Evolutionary conservation across 1,139 yeast species (phyloP), one percentile per base, ranked within the genome.

Genomic region (Blastobotrys capitulatus): DNA sequence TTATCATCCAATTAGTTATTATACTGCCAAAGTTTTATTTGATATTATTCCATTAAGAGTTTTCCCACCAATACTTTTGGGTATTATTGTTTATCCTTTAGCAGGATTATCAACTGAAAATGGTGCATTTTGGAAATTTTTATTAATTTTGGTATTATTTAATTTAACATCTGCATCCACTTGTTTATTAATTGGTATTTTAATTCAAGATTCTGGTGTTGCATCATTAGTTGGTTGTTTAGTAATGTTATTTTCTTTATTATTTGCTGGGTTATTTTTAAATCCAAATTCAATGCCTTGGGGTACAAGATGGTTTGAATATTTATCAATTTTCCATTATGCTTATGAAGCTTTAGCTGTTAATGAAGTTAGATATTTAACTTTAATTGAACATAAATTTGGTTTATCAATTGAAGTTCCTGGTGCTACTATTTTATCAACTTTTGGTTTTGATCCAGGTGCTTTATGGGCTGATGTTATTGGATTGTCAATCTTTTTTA

Each of bases 341-440:
- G 97, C 96, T 0, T 92, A 90, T 64, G 98, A 92, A 64, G 87
- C 97, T 0, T 73, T 92, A 57, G 77, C 90, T 1, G 90, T 92
- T 48, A 92, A 92, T 65, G 98, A 92, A 65, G 97, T 92, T n/a
- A 85, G 83, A 62, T 87, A 87, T 46, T 75, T 92, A 62, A 82
- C 88, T 12, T 74, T 92, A 60, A 82, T 80, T 56, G 98, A 92
- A 64, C 83, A 82, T 64, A 92, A 92, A 67, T 92, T 83, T 62
- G 98, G 98, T 0, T 75, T 92, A 40, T 86, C 92, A 46, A 92
- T 92, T 57, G 96, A 89, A 67, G 95, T 92, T n/a, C 98, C 98
- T 0, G 98, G 98, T 6, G 97, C 98, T 1, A 94, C 95, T 1
- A 92, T 92, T 53, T 75, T 92, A 57, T 86, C 95, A 58, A 89